Conservation (phyloP, 2,329 filamentous ascomycete species). For the Balansia obtecta region DNA sequence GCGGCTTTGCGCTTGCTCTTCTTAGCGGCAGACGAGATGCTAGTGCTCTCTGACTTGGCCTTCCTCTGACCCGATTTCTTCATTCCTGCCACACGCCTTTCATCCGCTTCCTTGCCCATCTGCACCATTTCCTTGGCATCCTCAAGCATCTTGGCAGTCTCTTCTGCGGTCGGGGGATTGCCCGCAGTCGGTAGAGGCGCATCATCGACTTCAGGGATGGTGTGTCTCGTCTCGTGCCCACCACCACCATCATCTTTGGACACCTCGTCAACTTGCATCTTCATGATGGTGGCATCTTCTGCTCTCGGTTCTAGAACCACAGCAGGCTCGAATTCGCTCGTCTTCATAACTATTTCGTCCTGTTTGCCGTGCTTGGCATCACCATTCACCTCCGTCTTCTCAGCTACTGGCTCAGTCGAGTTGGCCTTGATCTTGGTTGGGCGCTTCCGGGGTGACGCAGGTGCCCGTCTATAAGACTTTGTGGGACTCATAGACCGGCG, state of each 20-base stretch:
- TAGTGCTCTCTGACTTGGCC: slow-evolving; percentile 19
- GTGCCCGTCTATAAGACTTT: slow-evolving; percentile 33
- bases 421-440: slow-evolving; percentile 31
- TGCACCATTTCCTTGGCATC: slow-evolving; percentile 83
- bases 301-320: slow-evolving; percentile 38
- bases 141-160: slow-evolving; percentile 71
- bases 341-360: slow-evolving; percentile 29
- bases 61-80: slow-evolving; percentile 25
- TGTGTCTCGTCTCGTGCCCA: slow-evolving; percentile 56
- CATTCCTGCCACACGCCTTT: slow-evolving; percentile 28
- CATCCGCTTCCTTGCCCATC: slow-evolving; percentile 38
- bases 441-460: slow-evolving; percentile 44
- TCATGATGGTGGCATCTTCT: slow-evolving; percentile 51
- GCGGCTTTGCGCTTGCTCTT: slow-evolving; percentile 63
- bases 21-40: slow-evolving; percentile 26
- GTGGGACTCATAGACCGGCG: slow-evolving; percentile 47
- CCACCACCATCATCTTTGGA: slow-evolving; percentile 40
- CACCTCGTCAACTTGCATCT: slow-evolving; percentile 55
- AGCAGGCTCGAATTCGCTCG: slow-evolving; percentile 36
- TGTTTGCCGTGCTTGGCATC: slow-evolving; percentile 18
- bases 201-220: slow-evolving; percentile 64
- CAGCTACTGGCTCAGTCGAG: slow-evolving; percentile 18
- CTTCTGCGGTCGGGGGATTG: slow-evolving; percentile 61
- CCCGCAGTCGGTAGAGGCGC: slow-evolving; percentile 48
- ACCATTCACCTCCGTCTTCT: slow-evolving; percentile 18